Evolutionary conservation across 371 early-diverging fungal species (phyloP), one percentile per base, ranked within the genome.

Genomic region (Rhizomucor miehei): DNA sequence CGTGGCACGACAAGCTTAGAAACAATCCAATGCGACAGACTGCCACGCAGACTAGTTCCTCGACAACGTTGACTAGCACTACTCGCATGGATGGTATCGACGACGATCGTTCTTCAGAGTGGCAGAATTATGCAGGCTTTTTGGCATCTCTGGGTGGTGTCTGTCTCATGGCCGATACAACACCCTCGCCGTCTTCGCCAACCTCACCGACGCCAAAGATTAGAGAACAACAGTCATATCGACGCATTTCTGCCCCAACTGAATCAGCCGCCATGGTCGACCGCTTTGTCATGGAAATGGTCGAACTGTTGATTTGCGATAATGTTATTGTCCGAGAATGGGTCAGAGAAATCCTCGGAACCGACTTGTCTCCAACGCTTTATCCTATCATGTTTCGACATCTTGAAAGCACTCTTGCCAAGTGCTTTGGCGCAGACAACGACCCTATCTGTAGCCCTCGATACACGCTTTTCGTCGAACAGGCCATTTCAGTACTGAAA

Each of bases 271-370:
- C 66, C 16, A 86, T 88, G 74, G 87, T 92, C 3, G 92, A 92
- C 57, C 78, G 81, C 25, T 97, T 92, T 65, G 82, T 94, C 35
- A 75, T 82, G 49, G 93, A 94, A 55, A 84, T 95, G 77, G 88
- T 95, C 0, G 90, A 91, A 56, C 76, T 95, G 47, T 69, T 94
- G 51, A 80, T 90, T 0, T 89, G 86, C 14, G 95, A 95, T 54
- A 90, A 90, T 56, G 82, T 88, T 23, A 79, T 90, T 59, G 83
- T 94, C 6, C 89, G 95, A n/a, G 95, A 97, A 77, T 88, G 85
- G 57, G 91, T 93, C 24, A 90, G 89, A 51, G 94, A 95, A 55
- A 88, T 91, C 6, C 69, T 95, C 11, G 94, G 94, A 35, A 78
- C 85, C 12, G 95, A 97, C 55, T 77, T 95, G 12, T 87, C 85